Conservation (phyloP, 1,284 basidiomycete genomes). For the Cryptococcus sp. region DNA sequence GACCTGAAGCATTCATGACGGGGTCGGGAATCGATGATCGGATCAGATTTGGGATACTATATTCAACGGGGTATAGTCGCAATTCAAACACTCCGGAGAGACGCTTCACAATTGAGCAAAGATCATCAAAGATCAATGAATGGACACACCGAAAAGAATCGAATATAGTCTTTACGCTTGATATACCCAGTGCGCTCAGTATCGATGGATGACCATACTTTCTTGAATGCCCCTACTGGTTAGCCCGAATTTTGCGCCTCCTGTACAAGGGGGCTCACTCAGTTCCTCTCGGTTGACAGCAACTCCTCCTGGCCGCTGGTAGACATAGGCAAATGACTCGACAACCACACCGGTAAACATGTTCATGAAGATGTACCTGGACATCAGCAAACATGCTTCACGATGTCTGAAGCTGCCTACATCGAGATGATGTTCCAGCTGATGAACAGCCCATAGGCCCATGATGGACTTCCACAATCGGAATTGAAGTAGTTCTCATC, state of each 20-base stretch:
- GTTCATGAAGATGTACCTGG: conserved; percentile 88
- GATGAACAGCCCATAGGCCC: conserved; percentile 88
- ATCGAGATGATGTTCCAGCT: conserved; percentile 96
- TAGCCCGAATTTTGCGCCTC: too few relatives aligned
- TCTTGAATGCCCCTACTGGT: conserved; percentile 66
- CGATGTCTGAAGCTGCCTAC: conserved; percentile 52
- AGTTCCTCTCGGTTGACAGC: conserved; percentile 84
- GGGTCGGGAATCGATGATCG: conserved; percentile 24
- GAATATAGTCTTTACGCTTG: conserved; percentile 64
- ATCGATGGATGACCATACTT: conserved; percentile 84
- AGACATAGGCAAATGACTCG: conserved; percentile 94
- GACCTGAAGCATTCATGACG: conserved; percentile 20
- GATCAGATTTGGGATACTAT: conserved; percentile 60
- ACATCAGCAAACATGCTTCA: background rate
- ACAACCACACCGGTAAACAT: conserved; percentile 95
- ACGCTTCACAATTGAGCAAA: conserved; percentile 9
- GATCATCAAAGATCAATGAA: background rate
- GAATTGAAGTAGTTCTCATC: conserved; percentile 61
- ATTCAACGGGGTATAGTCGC: conserved; percentile 69
- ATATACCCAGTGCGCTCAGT: conserved; percentile 74
- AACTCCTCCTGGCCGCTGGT: conserved; percentile 74
- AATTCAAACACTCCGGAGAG: conserved; percentile 67
- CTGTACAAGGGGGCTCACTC: conserved; percentile 56
- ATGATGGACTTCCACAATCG: conserved; percentile 82
- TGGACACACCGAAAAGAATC: conserved; percentile 71